Evolutionary conservation across 345 rosid genomes (phyloP).

Genomic region (Salix dunnii): DNA sequence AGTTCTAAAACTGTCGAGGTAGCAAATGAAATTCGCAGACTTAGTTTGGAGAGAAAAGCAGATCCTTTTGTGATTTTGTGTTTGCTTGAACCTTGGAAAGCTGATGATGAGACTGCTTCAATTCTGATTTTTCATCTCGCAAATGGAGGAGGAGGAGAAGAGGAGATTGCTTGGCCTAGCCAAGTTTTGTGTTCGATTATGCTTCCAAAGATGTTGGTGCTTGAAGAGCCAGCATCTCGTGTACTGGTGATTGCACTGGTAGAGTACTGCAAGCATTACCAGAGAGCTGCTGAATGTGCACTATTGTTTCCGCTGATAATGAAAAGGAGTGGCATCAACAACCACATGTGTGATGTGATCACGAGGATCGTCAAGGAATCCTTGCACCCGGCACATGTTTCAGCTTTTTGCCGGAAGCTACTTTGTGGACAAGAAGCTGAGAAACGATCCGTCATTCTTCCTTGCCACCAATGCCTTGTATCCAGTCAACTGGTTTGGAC

Average conservation of each 20-base stretch:
- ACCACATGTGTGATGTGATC: slow-evolving; percentile 47
- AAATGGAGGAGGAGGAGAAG: slow-evolving; percentile 28
- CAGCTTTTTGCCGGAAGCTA: slow-evolving; percentile 66
- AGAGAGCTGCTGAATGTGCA: slow-evolving; percentile 57
- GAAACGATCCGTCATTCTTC: slow-evolving; percentile 45
- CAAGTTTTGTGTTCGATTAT: slow-evolving; percentile 56
- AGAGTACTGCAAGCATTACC: slow-evolving; percentile 67
- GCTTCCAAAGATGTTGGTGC: slow-evolving; percentile 64
- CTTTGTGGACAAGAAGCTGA: slow-evolving; percentile 48
- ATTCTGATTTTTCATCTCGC: slow-evolving; percentile 48
- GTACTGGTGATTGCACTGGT: slow-evolving; percentile 47
- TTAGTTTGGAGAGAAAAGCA: slow-evolving; percentile 43
- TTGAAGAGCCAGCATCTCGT: slow-evolving; percentile 56
- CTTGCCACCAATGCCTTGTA: slow-evolving; percentile 51
- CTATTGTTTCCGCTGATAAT: slow-evolving; percentile 51
- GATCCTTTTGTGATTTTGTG: slow-evolving; percentile 43
- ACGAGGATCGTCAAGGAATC: slow-evolving; percentile 62
- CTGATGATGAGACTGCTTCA: slow-evolving; percentile 61
- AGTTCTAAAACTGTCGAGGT: slow-evolving; percentile 36
- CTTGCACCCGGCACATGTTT: slow-evolving; percentile 70
- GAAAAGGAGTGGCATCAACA: slow-evolving; percentile 58
- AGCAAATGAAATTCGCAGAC: slow-evolving; percentile 44
- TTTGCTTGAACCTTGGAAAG: slow-evolving; percentile 70
- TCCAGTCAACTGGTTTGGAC: slow-evolving; percentile 64
- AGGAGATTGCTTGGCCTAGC: slow-evolving; percentile 61